Conservation (phyloP, 345 rosid genomes). For the Lepidium sativum region DNA sequence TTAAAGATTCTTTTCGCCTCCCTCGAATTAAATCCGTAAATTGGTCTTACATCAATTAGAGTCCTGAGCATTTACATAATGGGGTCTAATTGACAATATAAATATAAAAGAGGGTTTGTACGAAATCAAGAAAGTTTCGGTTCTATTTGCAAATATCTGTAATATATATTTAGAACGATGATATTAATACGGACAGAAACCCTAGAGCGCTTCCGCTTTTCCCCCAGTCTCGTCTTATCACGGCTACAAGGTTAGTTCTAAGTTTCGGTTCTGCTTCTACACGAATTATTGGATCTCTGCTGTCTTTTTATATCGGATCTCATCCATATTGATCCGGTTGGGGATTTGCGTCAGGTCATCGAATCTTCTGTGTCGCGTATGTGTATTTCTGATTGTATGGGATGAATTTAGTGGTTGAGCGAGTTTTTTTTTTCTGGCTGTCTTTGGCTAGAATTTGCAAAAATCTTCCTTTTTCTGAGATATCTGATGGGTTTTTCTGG, state of each 20-base stretch:
- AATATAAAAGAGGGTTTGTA: not conserved
- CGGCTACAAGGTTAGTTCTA: constrained; percentile 25
- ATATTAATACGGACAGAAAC: constrained; percentile 24
- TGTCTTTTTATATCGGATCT: not conserved
- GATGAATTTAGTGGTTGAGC: constrained; percentile 15
- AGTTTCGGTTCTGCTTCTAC: not conserved
- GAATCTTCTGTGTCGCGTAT: constrained; percentile 4
- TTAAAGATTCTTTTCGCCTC: too few relatives aligned
- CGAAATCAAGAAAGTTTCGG: not conserved
- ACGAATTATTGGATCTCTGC: constrained; percentile 9
- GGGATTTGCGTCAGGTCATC: not conserved
- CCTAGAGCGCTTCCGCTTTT: constrained; percentile 5
- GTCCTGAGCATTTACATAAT: not conserved
- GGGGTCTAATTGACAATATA: not conserved
- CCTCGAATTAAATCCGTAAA: too few relatives aligned
- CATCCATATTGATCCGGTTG: not conserved
- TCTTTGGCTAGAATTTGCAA: not conserved
- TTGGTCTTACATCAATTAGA: too few relatives aligned
- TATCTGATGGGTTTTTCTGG: not conserved
- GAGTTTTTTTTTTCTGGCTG: not conserved
- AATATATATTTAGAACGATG: constrained; percentile 10
- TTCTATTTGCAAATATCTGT: not conserved
- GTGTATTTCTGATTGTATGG: not conserved
- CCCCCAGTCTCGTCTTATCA: constrained; percentile 7
- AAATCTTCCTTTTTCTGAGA: not conserved